Evolutionary conservation across 164 flowering plant species (phyloP).

Genomic region (Vitis rotundifolia): DNA sequence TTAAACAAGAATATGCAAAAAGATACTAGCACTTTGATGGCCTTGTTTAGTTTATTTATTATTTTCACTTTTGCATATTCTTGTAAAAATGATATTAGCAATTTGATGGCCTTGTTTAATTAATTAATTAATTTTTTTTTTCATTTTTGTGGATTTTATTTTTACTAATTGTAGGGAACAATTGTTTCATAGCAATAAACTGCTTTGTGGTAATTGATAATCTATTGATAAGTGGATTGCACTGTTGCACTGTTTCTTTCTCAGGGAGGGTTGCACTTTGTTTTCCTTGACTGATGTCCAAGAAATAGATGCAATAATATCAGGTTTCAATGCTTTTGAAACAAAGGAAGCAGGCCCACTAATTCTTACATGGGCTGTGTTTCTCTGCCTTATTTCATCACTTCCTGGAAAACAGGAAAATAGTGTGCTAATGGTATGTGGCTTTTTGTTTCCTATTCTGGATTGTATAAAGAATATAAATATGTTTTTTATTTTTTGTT

Average conservation of each 20-base stretch:
- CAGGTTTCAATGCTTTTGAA: conserved; percentile 54
- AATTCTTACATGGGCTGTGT: conserved; percentile 86
- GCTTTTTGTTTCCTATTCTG: conserved; percentile 1
- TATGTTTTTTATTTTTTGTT: conserved; percentile 4
- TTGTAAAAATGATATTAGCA: background rate
- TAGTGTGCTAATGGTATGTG: conserved; percentile 51
- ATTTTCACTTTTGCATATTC: background rate
- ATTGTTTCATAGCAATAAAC: too few species aligned
- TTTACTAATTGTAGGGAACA: too few species aligned
- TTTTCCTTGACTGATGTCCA: conserved; percentile 65
- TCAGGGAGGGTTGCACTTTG: conserved; percentile 57
- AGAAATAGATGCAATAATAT: conserved; percentile 77
- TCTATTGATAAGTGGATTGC: too few species aligned
- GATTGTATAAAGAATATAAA: too few species aligned
- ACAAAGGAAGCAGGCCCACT: conserved; percentile 76
- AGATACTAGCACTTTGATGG: background rate
- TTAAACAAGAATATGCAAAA: too few species aligned
- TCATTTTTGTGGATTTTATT: too few species aligned
- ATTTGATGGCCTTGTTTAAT: too few species aligned
- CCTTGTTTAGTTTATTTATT: background rate
- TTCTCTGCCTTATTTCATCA: conserved; percentile 71
- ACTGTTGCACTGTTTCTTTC: conserved; percentile 11
- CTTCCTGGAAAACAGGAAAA: conserved; percentile 70
- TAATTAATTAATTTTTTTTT: too few species aligned
- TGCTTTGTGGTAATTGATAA: too few species aligned